A percentile compares a stretch with the other conserved stretches of the same genome.
Conservation (phyloP, 768 basidiomycete species). For the Cubamyces lactineus region DNA sequence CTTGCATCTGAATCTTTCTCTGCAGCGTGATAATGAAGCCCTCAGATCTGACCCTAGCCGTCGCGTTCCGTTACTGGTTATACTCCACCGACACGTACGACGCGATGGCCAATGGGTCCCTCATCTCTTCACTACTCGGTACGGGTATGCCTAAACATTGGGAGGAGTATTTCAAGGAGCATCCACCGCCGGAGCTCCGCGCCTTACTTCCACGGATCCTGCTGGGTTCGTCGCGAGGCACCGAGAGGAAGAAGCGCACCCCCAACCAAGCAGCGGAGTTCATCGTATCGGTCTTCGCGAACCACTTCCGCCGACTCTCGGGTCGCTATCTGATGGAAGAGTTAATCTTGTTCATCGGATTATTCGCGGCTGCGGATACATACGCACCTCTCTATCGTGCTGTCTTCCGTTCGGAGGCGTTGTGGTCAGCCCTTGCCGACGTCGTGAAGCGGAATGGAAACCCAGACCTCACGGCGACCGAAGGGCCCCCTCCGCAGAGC, state of each 20-base stretch:
- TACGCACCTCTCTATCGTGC: constrained; percentile 3
- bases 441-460: neutral
- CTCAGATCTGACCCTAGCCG: constrained; percentile 12
- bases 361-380: neutral
- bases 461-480: neutral
- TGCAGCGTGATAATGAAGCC: constrained; percentile 15
- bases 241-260: constrained; percentile 12
- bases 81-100: constrained; percentile 6
- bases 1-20: neutral
- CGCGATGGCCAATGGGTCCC: neutral
- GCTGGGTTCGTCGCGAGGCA: constrained; percentile 3
- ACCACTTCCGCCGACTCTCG: neutral
- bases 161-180: neutral
- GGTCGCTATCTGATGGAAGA: neutral
- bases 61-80: constrained; percentile 14
- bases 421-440: neutral
- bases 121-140: neutral
- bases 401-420: neutral
- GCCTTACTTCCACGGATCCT: constrained; percentile 7
- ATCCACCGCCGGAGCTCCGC: neutral
- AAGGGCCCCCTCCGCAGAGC: neutral
- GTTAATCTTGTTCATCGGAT: neutral
- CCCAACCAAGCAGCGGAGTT: constrained; percentile 9
- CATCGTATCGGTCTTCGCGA: constrained; percentile 1
- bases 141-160: neutral